Base-by-base conservation (phyloP, 257 asterid species). In the Anisodus acutangulus region DNA sequence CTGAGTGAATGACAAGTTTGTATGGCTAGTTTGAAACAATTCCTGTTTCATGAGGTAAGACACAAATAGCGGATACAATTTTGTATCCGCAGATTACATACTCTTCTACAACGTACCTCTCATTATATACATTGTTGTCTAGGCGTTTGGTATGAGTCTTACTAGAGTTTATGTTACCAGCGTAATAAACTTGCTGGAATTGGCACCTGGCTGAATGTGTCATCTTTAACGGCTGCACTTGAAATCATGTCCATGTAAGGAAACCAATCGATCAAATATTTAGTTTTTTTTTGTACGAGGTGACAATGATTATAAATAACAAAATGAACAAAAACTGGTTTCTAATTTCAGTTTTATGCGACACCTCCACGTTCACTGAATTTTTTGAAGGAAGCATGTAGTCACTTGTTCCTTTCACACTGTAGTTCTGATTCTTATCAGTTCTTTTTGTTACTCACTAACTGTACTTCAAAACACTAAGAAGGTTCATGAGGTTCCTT, bases 121-220 rank as follows among this genome's bases (percentile, higher is more conserved):
- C 47, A 51, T 53, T 76, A 26, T 76, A 49, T 31, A 76, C 63
- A 76, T 76, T 76, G 45, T 76, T 53, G 63, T 51, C 3, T 78
- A 0, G 64, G 47, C 5, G 5, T 3, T 53, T 78, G 1, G 49
- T 53, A 31, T 31, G 31, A 12, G 6, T 53, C 82, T 26, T 26
- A 7, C 26, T 78, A 53, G 9, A 78, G 22, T 53, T 78, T 53
- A 78, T n/a, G 26, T 37, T 78, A 59, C 81, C 13, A 53, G 15
- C 81, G 43, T 78, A 53, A 26, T 78, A 8, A 2, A 26, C 64
- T 74, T 49, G 22, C 12, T 9, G 55, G 55, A 74, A 15, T 69
- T 1, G 31, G 78, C 54, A 39, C 31, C 43, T 71, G 35, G 35
- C 35, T 31, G 57, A 71, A n/a, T 45, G 37, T 9, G 13, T 43